Evolutionary conservation across 139 green algal species (phyloP).

Genomic region (Tetradesmus obliquus): DNA sequence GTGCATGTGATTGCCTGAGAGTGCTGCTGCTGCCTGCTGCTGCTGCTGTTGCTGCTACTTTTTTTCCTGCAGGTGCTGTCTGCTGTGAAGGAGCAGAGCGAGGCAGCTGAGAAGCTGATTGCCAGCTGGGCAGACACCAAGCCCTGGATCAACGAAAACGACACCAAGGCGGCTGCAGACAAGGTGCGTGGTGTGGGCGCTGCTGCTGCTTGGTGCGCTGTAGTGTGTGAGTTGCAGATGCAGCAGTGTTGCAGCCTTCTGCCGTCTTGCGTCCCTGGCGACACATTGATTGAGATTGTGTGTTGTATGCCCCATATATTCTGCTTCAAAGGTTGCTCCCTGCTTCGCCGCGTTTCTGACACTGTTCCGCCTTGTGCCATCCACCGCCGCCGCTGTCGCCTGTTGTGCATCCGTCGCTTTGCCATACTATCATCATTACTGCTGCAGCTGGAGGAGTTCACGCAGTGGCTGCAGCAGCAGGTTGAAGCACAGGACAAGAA

Average conservation of each 20-base stretch:
- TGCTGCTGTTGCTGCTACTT: neutral
- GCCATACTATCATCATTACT: too few relatives aligned
- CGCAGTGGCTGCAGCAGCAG: slow-evolving; percentile 73
- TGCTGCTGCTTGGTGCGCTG: neutral
- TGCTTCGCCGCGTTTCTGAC: neutral
- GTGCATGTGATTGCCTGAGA: neutral
- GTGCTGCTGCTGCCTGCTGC: neutral
- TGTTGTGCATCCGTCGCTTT: neutral
- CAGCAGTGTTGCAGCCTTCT: neutral
- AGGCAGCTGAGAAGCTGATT: slow-evolving; percentile 55
- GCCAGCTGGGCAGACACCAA: slow-evolving; percentile 80
- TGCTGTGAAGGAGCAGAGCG: slow-evolving; percentile 16
- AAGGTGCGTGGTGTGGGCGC: slow-evolving; percentile 55
- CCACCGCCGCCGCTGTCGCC: too few relatives aligned
- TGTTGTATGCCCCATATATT: too few relatives aligned
- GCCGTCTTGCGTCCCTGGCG: neutral
- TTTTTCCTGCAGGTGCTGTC: slow-evolving; percentile 1
- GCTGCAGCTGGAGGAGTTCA: slow-evolving; percentile 66
- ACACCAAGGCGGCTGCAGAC: slow-evolving; percentile 64
- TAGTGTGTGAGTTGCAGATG: neutral
- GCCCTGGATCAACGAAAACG: slow-evolving; percentile 86
- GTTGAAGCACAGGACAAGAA: slow-evolving; percentile 72
- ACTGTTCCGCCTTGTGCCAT: neutral
- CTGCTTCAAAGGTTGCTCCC: too few relatives aligned
- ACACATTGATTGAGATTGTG: too few relatives aligned